These are phyloP conservation scores for Leucocoprinus birnbaumii DNA, from an alignment of 768 basidiomycete species.

Conservation along the genomic window DNA sequence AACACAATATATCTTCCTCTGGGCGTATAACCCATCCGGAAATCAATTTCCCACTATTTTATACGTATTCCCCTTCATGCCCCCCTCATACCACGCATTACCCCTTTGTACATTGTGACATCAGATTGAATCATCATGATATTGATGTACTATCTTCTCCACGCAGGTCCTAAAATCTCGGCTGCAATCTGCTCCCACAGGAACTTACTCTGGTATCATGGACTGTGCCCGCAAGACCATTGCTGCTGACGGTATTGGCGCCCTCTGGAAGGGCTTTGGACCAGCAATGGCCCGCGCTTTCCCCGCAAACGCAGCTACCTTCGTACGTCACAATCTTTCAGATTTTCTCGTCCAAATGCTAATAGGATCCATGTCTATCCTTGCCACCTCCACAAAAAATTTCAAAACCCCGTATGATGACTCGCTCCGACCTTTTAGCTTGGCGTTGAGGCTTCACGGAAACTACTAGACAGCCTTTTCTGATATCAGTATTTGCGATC, in stretches of 20 bases:
- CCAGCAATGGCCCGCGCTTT: constrained; percentile 98
- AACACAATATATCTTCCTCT: not conserved
- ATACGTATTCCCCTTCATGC: not conserved
- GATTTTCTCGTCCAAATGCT: not conserved
- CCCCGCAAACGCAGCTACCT: constrained; percentile 95
- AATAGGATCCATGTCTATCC: not conserved
- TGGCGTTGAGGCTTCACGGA: constrained; percentile 89
- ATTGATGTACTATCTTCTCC: constrained; percentile 1
- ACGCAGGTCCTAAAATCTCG: constrained; percentile 94
- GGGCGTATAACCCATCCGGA: not conserved
- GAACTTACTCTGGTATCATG: constrained; percentile 92
- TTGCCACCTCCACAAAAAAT: not conserved
- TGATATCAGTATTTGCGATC: constrained; percentile 18
- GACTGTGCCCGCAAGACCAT: constrained; percentile 94
- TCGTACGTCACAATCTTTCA: constrained; percentile 51
- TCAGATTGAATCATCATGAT: not conserved
- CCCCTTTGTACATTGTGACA: not conserved
- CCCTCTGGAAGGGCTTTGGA: constrained; percentile 96
- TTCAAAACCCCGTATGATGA: constrained; percentile 5
- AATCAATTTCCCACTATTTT: not conserved
- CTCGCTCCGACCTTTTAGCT: constrained; percentile 45
- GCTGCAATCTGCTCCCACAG: constrained; percentile 93
- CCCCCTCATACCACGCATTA: not conserved
- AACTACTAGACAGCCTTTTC: constrained; percentile 71
- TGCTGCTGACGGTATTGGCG: constrained; percentile 79